phyloP scores from a whole-genome alignment of 2,329 filamentous ascomycete genomes.

The Exophiala sp. region DNA sequence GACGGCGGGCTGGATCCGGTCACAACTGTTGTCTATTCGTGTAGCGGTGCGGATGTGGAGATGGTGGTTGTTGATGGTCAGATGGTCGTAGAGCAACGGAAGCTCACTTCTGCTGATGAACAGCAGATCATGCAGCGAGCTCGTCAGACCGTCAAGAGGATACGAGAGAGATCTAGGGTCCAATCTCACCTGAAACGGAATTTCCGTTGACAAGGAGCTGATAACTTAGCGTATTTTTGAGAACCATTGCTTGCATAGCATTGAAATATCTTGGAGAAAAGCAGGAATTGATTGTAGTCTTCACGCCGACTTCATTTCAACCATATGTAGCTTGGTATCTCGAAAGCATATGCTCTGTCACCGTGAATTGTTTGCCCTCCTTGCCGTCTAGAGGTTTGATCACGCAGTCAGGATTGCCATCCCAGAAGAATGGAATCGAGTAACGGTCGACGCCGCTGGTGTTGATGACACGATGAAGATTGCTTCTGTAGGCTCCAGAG shows the following conservation, averaged over 20 bases:
- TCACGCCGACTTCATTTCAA: not conserved
- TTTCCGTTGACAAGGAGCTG: not conserved
- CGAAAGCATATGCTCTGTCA: conserved; percentile 24
- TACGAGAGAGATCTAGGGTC: conserved; percentile 3
- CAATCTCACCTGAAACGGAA: not conserved
- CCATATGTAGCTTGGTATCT: conserved; percentile 18
- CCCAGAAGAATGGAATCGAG: conserved; percentile 57
- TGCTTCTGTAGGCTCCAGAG: conserved; percentile 52
- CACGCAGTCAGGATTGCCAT: conserved; percentile 49
- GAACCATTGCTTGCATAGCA: no score
- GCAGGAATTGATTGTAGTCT: no score
- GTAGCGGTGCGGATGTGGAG: conserved; percentile 44
- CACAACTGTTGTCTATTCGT: conserved; percentile 43
- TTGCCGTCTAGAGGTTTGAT: conserved; percentile 24
- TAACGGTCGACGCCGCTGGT: conserved; percentile 50
- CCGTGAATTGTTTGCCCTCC: conserved; percentile 15
- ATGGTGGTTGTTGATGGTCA: conserved; percentile 44
- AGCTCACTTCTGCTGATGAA: conserved; percentile 41
- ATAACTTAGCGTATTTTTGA: no score
- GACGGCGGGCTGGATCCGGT: conserved; percentile 37
- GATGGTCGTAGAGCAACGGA: conserved; percentile 36
- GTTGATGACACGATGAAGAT: conserved; percentile 56
- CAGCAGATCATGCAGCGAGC: conserved; percentile 39
- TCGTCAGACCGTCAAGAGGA: conserved; percentile 25
- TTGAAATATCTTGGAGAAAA: no score